Percentiles rank a stretch among this genome's conserved stretches.
These are phyloP conservation scores for Stachybotrys chartarum DNA, from an alignment of 2,329 filamentous ascomycete species.

Conservation along the genomic window DNA sequence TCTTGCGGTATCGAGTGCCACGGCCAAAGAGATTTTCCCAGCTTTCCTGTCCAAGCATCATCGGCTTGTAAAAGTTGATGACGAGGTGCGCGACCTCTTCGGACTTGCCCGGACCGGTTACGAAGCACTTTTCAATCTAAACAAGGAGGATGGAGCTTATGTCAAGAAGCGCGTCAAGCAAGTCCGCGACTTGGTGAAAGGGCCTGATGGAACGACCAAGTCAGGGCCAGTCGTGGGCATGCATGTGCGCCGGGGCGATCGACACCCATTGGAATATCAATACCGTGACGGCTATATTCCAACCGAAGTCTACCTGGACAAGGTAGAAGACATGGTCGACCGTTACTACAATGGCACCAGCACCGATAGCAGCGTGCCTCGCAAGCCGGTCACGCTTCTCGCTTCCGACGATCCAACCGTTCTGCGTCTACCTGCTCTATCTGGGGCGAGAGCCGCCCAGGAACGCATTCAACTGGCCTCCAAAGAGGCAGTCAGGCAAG, in stretches of 20 bases:
- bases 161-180: conserved; percentile 51
- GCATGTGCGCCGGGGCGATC: conserved; percentile 75
- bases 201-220: conserved; percentile 28
- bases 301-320: conserved; percentile 57
- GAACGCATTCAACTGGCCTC: conserved; percentile 69
- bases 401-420: conserved; percentile 79
- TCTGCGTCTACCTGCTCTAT: conserved; percentile 58
- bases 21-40: conserved; percentile 57
- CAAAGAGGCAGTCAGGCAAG: conserved; percentile 41
- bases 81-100: conserved; percentile 49
- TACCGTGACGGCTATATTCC: conserved; percentile 75
- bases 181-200: conserved; percentile 40
- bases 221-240: conserved; percentile 49
- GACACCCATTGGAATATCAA: conserved; percentile 69
- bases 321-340: conserved; percentile 49
- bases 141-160: conserved; percentile 57
- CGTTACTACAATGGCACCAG: conserved; percentile 35
- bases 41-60: conserved; percentile 33
- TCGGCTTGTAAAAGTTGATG: conserved; percentile 13
- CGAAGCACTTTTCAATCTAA: conserved; percentile 66
- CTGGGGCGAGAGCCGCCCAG: conserved; percentile 55
- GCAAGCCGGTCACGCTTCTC: conserved; percentile 49
- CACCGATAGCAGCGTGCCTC: conserved; percentile 26
- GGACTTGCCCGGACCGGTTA: conserved; percentile 63
- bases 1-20: conserved; percentile 65